Evolutionary conservation across 139 green algal genomes (phyloP).

Genomic region (Tetraselmis striata): DNA sequence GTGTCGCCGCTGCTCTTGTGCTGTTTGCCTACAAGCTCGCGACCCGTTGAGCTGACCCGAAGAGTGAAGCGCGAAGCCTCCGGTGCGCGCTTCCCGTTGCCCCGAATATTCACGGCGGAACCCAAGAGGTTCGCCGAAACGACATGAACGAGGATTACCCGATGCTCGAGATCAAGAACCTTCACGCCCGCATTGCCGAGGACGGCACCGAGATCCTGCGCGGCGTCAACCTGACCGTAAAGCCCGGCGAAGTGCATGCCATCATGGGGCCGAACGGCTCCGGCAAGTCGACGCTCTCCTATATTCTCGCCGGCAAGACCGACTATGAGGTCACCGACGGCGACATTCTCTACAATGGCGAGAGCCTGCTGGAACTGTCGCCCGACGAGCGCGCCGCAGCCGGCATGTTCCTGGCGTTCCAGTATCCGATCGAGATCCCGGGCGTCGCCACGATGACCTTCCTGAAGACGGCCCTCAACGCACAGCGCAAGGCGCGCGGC

Average conservation of each 20-base stretch:
- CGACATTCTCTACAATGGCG: conserved; percentile 76
- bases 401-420: conserved; percentile 94
- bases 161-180: conserved; percentile 73
- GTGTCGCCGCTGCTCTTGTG: too few relatives aligned
- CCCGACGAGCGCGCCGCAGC: conserved; percentile 81
- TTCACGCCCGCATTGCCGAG: conserved; percentile 65
- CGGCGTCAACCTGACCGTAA: conserved; percentile 84
- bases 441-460: conserved; percentile 97
- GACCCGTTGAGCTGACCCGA: too few relatives aligned
- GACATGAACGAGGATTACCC: too few relatives aligned
- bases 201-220: conserved; percentile 80
- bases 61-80: too few relatives aligned
- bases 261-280: conserved; percentile 99
- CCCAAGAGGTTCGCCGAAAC: too few relatives aligned
- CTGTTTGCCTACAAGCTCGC: too few relatives aligned
- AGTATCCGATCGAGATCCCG: conserved; percentile 91
- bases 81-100: too few relatives aligned
- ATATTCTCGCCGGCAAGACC: conserved; percentile 90
- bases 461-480: conserved; percentile 85
- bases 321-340: conserved; percentile 93
- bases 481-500: conserved; percentile 63
- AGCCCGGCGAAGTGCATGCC: conserved; percentile 85
- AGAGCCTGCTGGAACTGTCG: conserved; percentile 86
- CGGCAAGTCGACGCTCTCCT: conserved; percentile 88
- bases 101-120: too few relatives aligned